These are phyloP conservation scores for Nepenthes alata DNA, from an alignment of 179 eudicot genomes.

Conservation along the genomic window DNA sequence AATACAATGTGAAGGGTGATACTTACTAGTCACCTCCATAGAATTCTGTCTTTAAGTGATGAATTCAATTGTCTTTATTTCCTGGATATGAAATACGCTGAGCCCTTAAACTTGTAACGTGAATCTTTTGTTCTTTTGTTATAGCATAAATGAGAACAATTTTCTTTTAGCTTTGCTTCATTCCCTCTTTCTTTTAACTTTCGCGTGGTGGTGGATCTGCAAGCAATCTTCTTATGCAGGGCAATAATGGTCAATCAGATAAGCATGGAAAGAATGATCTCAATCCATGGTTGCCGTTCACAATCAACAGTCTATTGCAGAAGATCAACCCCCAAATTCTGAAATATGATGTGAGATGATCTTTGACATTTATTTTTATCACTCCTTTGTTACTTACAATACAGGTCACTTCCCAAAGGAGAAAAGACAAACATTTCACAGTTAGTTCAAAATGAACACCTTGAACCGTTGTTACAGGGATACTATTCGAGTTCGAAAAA, in stretches of 20 bases:
- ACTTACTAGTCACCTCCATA: too few relatives aligned
- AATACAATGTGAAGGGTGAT: too few relatives aligned
- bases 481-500: slow-evolving; percentile 49
- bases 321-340: slow-evolving; percentile 45
- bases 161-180: background rate
- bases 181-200: background rate
- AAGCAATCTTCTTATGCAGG: slow-evolving; percentile 11
- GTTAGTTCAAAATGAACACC: slow-evolving; percentile 1
- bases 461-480: slow-evolving; percentile 40
- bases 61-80: too few relatives aligned
- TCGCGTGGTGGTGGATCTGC: background rate
- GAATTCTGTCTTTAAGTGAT: too few relatives aligned
- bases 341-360: slow-evolving; percentile 48
- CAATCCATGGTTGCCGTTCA: slow-evolving; percentile 69
- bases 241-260: slow-evolving; percentile 10
- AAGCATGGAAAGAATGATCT: slow-evolving; percentile 20
- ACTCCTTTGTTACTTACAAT: background rate
- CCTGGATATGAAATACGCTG: background rate
- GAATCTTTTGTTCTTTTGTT: background rate
- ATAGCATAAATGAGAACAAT: too few relatives aligned
- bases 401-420: background rate
- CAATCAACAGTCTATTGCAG: slow-evolving; percentile 31
- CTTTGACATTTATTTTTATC: background rate
- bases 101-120: background rate
- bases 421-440: background rate